Evolutionary conservation across 805 yeast genomes (phyloP), one percentile per base, ranked within the genome.

Genomic region (Candida schatavii): DNA sequence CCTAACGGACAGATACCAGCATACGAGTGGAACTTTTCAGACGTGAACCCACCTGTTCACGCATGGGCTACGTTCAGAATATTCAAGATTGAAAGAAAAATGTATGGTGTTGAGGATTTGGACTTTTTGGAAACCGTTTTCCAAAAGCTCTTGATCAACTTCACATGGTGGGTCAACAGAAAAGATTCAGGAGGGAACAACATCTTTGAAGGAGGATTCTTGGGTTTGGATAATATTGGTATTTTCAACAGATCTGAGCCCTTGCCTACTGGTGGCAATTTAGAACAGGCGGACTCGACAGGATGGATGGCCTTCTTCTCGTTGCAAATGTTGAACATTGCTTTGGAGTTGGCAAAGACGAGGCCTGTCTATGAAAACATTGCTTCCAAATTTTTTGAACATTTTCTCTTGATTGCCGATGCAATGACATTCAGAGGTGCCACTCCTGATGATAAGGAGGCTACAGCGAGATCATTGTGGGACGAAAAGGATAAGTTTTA

Each of bases 1-100:
- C 97, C 97, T 35, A 89, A 89, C 60, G 97, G 97, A n/a, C 97
- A 90, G 64, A 80, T 88, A 49, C 97, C 97, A 0, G 96, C 97
- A 11, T 89, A 89, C 61, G 97, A 89, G 64, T 89, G 97, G 97
- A 89, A 90, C 61, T 89, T 89, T 56, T 72, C 85, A 47, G 97
- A 89, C 62, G 95, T 90, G n/a, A 89, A 89, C 59, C 97, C 97
- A 1, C 97, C 97, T 0, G 97, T 89, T 27, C 97, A 90, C 60
- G 97, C 97, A 0, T 89, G 97, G 97, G 83, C 97, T 1, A 82
- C 90, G 11, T 89, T 81, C 61, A 75, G 97, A 52, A 86, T 86
- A 32, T 89, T 80, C 66, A 89, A 90, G 63, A 78, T 88, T 52
- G 97, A 90, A 64, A 72, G 93, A 49, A 87, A 85, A 58, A 72